These are phyloP conservation scores for Trichoderma sp. DNA, from an alignment of 2,329 filamentous ascomycete species.

Conservation along the genomic window DNA sequence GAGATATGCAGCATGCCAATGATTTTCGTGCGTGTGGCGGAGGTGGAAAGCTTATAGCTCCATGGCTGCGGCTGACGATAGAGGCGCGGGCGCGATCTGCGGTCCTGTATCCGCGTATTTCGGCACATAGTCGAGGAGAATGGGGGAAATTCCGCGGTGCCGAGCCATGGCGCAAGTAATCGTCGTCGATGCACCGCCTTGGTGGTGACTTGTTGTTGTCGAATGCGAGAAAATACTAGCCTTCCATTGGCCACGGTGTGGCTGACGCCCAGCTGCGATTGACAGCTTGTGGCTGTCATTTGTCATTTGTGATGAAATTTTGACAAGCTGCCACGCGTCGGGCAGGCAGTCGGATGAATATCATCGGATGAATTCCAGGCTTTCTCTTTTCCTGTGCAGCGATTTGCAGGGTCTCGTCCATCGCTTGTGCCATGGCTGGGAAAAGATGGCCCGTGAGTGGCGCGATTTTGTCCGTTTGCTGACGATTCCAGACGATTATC, in stretches of 20 bases:
- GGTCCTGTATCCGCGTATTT: background rate
- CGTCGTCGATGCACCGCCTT: background rate
- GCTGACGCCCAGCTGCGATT: background rate
- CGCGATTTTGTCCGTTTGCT: background rate
- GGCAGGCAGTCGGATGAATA: background rate
- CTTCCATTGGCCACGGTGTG: background rate
- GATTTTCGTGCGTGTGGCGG: slow-evolving; percentile 12
- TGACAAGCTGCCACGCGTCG: background rate
- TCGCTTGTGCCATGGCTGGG: background rate
- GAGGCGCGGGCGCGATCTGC: background rate
- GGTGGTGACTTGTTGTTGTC: background rate
- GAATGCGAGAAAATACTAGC: background rate
- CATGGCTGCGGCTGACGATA: background rate
- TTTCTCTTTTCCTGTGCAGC: background rate
- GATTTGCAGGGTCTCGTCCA: background rate
- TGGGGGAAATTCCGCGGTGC: background rate
- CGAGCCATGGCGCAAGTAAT: background rate
- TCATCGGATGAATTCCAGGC: background rate
- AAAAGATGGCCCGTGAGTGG: background rate
- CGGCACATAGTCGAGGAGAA: background rate
- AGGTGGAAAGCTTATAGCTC: slow-evolving; percentile 14
- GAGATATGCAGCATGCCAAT: slow-evolving; percentile 1
- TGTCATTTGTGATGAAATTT: background rate
- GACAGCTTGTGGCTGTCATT: background rate
- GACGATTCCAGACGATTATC: background rate